Percentiles rank a stretch among this genome's conserved stretches.
These are phyloP conservation scores for Albugo laibachii DNA, from an alignment of 352 stramenopile genomes.

Conservation along the genomic window DNA sequence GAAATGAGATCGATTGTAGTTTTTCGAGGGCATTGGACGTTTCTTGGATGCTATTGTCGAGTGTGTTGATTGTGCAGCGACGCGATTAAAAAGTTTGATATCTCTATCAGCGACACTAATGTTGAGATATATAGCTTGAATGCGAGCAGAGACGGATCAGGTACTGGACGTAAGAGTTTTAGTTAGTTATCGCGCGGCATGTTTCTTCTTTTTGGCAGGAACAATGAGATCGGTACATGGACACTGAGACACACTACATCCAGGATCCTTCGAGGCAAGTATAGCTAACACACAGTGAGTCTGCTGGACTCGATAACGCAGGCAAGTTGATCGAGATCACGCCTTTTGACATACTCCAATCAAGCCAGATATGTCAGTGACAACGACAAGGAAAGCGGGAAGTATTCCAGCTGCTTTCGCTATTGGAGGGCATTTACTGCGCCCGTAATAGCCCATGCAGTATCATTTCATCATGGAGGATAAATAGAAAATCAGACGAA, in stretches of 20 bases:
- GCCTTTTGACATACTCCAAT: slow-evolving; percentile 89
- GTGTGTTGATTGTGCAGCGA: slow-evolving; percentile 96
- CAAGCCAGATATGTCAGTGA: slow-evolving; percentile 90
- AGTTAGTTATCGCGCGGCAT: no score
- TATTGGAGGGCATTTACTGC: slow-evolving; percentile 95
- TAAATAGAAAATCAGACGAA: no score
- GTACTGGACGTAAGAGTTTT: slow-evolving; percentile 82
- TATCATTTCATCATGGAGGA: slow-evolving; percentile 79
- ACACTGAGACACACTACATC: slow-evolving; percentile 94
- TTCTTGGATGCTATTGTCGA: slow-evolving; percentile 92
- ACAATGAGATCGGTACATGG: slow-evolving; percentile 92
- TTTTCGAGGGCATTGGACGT: slow-evolving; percentile 77
- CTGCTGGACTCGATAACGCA: slow-evolving; percentile 94
- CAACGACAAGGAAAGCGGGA: slow-evolving; percentile 90
- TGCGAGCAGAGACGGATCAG: slow-evolving; percentile 84
- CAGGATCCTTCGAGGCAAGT: slow-evolving; percentile 91
- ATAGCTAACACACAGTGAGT: slow-evolving; percentile 90
- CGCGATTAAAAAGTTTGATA: slow-evolving; percentile 97
- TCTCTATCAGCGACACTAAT: slow-evolving; percentile 84
- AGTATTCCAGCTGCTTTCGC: slow-evolving; percentile 90
- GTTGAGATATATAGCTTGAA: slow-evolving; percentile 93
- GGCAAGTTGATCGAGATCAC: slow-evolving; percentile 94
- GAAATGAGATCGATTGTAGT: slow-evolving; percentile 81
- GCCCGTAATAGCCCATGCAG: slow-evolving; percentile 93
- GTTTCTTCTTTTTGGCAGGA: slow-evolving; percentile 83